A percentile compares a stretch with the other conserved stretches of the same genome.
Conservation (phyloP, 106 monocot species). For the Dendrobium huoshanense region DNA sequence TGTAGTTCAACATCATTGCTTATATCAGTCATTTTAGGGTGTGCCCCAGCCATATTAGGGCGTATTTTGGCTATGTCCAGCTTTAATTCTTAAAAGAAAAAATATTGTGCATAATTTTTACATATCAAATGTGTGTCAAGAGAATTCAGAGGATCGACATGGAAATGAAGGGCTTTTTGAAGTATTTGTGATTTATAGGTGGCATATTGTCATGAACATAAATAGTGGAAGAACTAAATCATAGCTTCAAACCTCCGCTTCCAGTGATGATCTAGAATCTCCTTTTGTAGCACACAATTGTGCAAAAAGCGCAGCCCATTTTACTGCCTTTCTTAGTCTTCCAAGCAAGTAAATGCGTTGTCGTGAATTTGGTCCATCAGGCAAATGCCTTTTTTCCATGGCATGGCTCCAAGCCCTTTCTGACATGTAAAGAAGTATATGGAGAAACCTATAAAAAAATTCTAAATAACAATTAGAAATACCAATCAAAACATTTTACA, state of each 20-base stretch:
- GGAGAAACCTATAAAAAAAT: slow-evolving; percentile 69
- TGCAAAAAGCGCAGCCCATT: slow-evolving; percentile 90
- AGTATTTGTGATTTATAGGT: background rate
- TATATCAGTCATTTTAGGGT: background rate
- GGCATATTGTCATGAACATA: background rate
- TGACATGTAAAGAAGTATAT: slow-evolving; percentile 89
- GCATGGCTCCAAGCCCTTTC: slow-evolving; percentile 99
- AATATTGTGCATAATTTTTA: background rate
- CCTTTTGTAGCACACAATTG: slow-evolving; percentile 77
- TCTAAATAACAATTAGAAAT: background rate
- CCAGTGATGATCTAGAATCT: slow-evolving; percentile 91
- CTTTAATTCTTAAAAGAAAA: background rate
- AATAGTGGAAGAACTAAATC: background rate
- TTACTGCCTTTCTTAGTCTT: slow-evolving; percentile 89
- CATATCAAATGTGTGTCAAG: background rate
- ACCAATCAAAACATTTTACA: background rate
- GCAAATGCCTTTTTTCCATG: slow-evolving; percentile 95
- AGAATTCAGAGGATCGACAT: background rate
- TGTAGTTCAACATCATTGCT: background rate
- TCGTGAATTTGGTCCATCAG: slow-evolving; percentile 81
- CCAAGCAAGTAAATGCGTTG: slow-evolving; percentile 91
- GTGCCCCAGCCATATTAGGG: background rate
- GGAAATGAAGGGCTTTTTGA: background rate
- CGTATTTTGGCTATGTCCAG: background rate
- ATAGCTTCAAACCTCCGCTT: slow-evolving; percentile 68